Conservation (phyloP, 805 yeast genomes). For the Wickerhamiella galacta region DNA sequence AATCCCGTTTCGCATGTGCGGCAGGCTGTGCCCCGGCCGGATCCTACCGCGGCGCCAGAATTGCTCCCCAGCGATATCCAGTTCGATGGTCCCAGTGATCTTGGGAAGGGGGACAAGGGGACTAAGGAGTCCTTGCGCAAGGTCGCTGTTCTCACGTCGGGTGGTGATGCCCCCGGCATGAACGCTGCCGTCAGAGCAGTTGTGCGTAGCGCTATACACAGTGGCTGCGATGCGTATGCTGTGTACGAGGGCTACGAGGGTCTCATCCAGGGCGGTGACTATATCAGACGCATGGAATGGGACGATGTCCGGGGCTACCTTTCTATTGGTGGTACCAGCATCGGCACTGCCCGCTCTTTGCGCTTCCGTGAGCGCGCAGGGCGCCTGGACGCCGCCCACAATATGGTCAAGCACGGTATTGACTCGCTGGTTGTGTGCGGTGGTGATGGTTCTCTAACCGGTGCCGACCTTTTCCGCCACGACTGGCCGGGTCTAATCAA, state of each 20-base stretch:
- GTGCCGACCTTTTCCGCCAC: constrained; percentile 83
- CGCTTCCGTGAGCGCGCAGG: constrained; percentile 78
- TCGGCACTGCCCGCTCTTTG: constrained; percentile 89
- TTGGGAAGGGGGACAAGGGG: constrained; percentile 2
- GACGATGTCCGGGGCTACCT: constrained; percentile 90
- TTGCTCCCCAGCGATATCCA: constrained; percentile 5
- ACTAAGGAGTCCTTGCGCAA: constrained; percentile 24
- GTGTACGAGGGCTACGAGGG: constrained; percentile 94
- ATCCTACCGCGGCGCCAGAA: background rate
- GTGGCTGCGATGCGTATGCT: constrained; percentile 81
- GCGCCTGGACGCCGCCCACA: constrained; percentile 64
- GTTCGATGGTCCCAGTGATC: constrained; percentile 7
- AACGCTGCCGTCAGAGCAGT: constrained; percentile 91
- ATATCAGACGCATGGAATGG: constrained; percentile 71
- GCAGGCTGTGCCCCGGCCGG: constrained; percentile 1
- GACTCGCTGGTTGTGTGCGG: constrained; percentile 95
- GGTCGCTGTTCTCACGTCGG: constrained; percentile 94
- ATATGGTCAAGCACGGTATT: constrained; percentile 73
- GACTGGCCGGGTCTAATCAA: constrained; percentile 86
- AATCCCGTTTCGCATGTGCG: constrained; percentile 6
- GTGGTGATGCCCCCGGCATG: constrained; percentile 99
- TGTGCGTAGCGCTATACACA: constrained; percentile 75
- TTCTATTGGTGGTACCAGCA: constrained; percentile 83
- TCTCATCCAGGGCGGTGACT: constrained; percentile 68
- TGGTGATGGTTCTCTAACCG: constrained; percentile 96